Percentiles rank a stretch among this genome's conserved stretches.
These are phyloP conservation scores for Agrocybe pediades DNA, from an alignment of 768 basidiomycete genomes.

Conservation along the genomic window DNA sequence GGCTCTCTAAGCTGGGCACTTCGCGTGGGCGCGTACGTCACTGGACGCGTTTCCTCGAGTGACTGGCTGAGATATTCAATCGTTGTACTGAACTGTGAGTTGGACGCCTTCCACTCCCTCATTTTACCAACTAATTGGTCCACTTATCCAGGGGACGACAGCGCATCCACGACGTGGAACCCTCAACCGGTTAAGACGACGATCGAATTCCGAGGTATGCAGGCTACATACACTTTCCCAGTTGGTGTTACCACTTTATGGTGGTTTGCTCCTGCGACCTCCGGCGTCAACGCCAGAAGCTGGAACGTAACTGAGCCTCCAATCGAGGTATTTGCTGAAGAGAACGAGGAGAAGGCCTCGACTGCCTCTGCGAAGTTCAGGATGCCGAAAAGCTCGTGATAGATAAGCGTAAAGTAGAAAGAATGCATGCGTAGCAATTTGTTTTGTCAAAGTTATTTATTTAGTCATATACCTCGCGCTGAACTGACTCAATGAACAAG, in stretches of 20 bases:
- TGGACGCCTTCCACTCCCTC: background rate
- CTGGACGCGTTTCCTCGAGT: slow-evolving; percentile 47
- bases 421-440: no score
- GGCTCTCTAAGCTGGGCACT: slow-evolving; percentile 61
- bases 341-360: no score
- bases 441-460: no score
- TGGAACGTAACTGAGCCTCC: background rate
- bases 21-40: slow-evolving; percentile 67
- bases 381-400: no score
- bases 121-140: background rate
- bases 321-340: background rate
- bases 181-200: slow-evolving; percentile 58
- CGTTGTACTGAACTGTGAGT: slow-evolving; percentile 72
- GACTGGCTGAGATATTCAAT: slow-evolving; percentile 71
- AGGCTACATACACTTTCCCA: slow-evolving; percentile 77
- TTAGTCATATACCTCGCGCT: no score
- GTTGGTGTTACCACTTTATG: slow-evolving; percentile 67
- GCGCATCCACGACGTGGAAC: slow-evolving; percentile 48
- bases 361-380: no score
- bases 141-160: slow-evolving; percentile 46
- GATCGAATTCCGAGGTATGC: slow-evolving; percentile 65
- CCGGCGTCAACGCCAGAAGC: slow-evolving; percentile 1
- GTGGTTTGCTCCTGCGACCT: slow-evolving; percentile 41
- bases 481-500: no score
- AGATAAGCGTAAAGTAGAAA: no score